These are phyloP conservation scores for Epichloe amarillans DNA, from an alignment of 2,329 filamentous ascomycete genomes.

Conservation along the genomic window DNA sequence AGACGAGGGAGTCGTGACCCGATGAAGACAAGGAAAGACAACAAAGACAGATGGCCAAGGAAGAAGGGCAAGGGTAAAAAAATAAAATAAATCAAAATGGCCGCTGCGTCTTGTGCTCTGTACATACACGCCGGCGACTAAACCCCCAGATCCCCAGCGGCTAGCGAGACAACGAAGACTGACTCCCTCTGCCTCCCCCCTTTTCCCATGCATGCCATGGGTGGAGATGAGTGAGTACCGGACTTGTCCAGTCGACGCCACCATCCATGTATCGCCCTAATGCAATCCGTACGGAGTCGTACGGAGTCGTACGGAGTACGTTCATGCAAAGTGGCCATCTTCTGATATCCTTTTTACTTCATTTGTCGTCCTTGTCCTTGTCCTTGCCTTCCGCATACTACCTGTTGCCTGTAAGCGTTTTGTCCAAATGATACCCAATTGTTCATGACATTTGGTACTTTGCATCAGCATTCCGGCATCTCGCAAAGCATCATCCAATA, in stretches of 20 bases:
- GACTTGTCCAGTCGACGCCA: conserved; percentile 13
- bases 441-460: neutral
- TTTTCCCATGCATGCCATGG: neutral
- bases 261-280: conserved; percentile 20
- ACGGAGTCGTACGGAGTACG: conserved; percentile 8
- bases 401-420: neutral
- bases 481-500: neutral
- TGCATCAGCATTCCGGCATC: neutral
- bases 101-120: neutral
- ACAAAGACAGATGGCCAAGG: neutral
- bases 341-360: neutral
- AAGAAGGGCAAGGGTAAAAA: neutral
- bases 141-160: conserved; percentile 3
- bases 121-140: neutral
- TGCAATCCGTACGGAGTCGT: conserved; percentile 10
- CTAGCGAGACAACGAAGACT: no score
- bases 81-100: neutral
- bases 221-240: conserved; percentile 1
- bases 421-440: neutral
- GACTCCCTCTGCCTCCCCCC: no score
- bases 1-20: no score
- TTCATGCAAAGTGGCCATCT: neutral
- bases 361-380: neutral
- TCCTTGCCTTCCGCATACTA: neutral
- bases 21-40: neutral